Base-by-base conservation (phyloP, 2,329 filamentous ascomycete genomes). In the Torrubiella hemipterigena region DNA sequence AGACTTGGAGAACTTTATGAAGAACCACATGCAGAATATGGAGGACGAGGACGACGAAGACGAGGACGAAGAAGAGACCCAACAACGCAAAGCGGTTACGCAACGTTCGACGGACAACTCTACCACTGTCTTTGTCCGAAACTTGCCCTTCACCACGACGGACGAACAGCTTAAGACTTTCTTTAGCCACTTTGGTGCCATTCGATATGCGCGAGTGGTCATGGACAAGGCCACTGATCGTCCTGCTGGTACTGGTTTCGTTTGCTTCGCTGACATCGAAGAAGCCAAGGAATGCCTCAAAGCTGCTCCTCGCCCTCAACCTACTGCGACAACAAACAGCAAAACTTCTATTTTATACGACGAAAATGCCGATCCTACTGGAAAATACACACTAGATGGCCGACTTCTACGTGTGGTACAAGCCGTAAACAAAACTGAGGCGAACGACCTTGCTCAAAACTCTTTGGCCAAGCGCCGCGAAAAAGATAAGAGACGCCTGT, bases 161-260 rank as follows among this genome's bases (percentile, higher is more conserved):
- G 87, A 98, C 45, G 79, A 86, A 31, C 69, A 75, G 29, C 71
- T 98, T 27, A 81, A 87, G 49, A 68, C 77, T 30, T 89, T 95
- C 52, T 98, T 98, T 49, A 63, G 65, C n/a, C 67, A 79, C 46
- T 96, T 98, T 47, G 93, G 91, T 17, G 70, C 69, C n/a, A 65
- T 95, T 23, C 74, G 87, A 22, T 98, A 96, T 52, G 91, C 89
- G 5, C 73, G 93, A 41, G 78, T 95, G 8, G 93, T 98, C 22
- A 72, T 93, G 50, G 89, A 98, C 50, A 78, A 69, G 28, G 73
- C 76, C 16, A 94, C 85, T 0, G 86, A 87, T 43, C 78, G 84
- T 31, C 84, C 91, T 3, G 84, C 82, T 29, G 91, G 91, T 17
- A 96, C 89, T 19, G 91, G 81, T 4, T 98, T 98, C 48, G 89